phyloP scores from a whole-genome alignment of 2,329 filamentous ascomycete genomes.

The Venturia aucupariae region DNA sequence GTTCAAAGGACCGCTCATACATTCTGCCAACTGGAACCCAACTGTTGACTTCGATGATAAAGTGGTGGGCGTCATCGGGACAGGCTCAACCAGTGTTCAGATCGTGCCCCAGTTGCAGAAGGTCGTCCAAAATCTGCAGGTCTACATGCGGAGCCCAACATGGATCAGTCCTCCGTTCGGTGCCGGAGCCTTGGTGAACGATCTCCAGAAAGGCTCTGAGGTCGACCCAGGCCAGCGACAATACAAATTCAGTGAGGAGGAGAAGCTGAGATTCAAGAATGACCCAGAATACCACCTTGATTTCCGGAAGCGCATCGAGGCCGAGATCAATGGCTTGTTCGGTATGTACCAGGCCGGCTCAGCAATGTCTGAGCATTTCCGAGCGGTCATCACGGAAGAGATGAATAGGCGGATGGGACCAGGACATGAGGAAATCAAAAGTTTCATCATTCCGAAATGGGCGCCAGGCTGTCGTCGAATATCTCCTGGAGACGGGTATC shows the following conservation, averaged over 20 bases:
- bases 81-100: slow-evolving; percentile 27
- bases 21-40: slow-evolving; percentile 35
- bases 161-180: slow-evolving; percentile 34
- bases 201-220: slow-evolving; percentile 24
- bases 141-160: slow-evolving; percentile 31
- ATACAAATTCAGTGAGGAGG: slow-evolving; percentile 32
- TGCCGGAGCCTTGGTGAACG: slow-evolving; percentile 25
- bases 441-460: slow-evolving; percentile 34
- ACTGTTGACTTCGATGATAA: slow-evolving; percentile 19
- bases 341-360: slow-evolving; percentile 35
- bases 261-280: slow-evolving; percentile 31
- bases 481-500: slow-evolving; percentile 43
- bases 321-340: slow-evolving; percentile 35
- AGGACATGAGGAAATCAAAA: slow-evolving; percentile 34
- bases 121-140: slow-evolving; percentile 25
- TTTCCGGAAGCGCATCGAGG: slow-evolving; percentile 37
- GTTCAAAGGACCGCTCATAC: slow-evolving; percentile 38
- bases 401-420: slow-evolving; percentile 35
- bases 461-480: slow-evolving; percentile 39
- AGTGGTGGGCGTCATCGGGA: slow-evolving; percentile 25
- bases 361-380: slow-evolving; percentile 30
- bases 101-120: slow-evolving; percentile 32
- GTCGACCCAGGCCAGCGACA: slow-evolving; percentile 26
- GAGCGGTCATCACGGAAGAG: slow-evolving; percentile 34
- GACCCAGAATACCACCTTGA: slow-evolving; percentile 34